Evolutionary conservation across 768 basidiomycete species (phyloP).

Genomic region (Termitomyces sp.): DNA sequence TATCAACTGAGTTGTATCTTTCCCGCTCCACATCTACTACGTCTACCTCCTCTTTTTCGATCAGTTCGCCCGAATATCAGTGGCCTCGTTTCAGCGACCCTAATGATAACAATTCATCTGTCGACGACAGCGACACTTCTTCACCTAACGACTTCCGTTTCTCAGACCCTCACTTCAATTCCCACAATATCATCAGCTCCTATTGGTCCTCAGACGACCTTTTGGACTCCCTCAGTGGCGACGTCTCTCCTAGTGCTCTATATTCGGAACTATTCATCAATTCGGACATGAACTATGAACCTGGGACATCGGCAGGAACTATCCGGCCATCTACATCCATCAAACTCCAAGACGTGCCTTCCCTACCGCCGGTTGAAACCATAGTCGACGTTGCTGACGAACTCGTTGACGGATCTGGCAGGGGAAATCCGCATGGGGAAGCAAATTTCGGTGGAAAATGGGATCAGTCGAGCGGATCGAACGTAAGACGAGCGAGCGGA

Average conservation of each 20-base stretch:
- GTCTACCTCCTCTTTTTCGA: constrained; percentile 27
- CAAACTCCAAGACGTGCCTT: constrained; percentile 1
- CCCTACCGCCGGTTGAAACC: neutral
- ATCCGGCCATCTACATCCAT: constrained; percentile 25
- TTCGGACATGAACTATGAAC: constrained; percentile 24
- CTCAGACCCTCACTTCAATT: constrained; percentile 13
- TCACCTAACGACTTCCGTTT: constrained; percentile 20
- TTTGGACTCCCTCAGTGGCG: constrained; percentile 10
- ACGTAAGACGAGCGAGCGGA: constrained; percentile 13
- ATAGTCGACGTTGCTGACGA: constrained; percentile 13
- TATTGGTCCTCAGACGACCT: constrained; percentile 16
- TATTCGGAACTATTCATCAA: constrained; percentile 14
- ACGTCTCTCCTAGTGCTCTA: neutral
- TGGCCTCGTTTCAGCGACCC: constrained; percentile 12
- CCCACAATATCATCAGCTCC: constrained; percentile 16
- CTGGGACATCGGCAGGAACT: constrained; percentile 43
- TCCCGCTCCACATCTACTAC: constrained; percentile 37
- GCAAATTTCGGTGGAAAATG: constrained; percentile 1
- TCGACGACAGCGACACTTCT: constrained; percentile 22
- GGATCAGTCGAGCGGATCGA: constrained; percentile 10
- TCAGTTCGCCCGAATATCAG: constrained; percentile 19
- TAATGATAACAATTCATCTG: constrained; percentile 15
- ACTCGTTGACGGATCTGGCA: constrained; percentile 20
- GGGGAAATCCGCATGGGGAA: constrained; percentile 14
- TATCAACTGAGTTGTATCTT: constrained; percentile 26